phyloP scores from a whole-genome alignment of 805 yeast genomes.

The Wickerhamiella galacta region DNA sequence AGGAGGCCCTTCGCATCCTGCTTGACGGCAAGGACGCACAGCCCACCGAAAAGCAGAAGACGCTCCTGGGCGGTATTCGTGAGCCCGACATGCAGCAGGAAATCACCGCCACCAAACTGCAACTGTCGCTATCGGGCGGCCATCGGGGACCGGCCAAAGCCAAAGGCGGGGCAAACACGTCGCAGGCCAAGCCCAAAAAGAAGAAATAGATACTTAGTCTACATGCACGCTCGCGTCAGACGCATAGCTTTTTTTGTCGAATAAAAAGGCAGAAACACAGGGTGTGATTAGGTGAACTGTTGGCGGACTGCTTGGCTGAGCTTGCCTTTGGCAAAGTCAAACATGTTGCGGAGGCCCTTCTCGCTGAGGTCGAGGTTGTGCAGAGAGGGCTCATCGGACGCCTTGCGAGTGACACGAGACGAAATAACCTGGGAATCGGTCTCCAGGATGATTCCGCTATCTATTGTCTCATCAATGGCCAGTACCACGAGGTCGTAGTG shows the following conservation, averaged over 20 bases:
- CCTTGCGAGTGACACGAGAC: slow-evolving; percentile 79
- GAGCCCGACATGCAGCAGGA: slow-evolving; percentile 5
- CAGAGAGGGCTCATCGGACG: slow-evolving; percentile 42
- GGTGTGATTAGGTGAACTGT: slow-evolving; percentile 16
- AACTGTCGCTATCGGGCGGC: slow-evolving; percentile 1
- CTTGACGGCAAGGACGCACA: slow-evolving; percentile 22
- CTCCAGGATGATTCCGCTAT: slow-evolving; percentile 85
- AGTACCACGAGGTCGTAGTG: slow-evolving; percentile 73
- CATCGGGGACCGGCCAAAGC: slow-evolving; percentile 1
- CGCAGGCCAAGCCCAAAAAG: slow-evolving; percentile 1
- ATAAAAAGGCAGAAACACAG: too few relatives aligned
- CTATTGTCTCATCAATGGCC: slow-evolving; percentile 82
- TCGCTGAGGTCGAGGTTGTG: slow-evolving; percentile 26
- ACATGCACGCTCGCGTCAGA: too few relatives aligned
- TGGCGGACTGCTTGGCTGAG: slow-evolving; percentile 35
- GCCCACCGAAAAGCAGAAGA: slow-evolving; percentile 2
- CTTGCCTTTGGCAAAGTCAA: slow-evolving; percentile 73
- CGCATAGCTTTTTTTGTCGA: too few relatives aligned
- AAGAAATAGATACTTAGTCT: neutral
- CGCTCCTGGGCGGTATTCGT: slow-evolving; percentile 5
- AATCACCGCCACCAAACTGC: slow-evolving; percentile 6
- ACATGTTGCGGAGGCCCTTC: slow-evolving; percentile 52
- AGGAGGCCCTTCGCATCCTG: slow-evolving; percentile 49
- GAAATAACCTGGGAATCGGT: slow-evolving; percentile 77
- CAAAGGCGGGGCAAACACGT: slow-evolving; percentile 3